Evolutionary conservation across 306 rosid species (phyloP), one percentile per base, ranked within the genome.

Genomic region (Styphnolobium japonicum): DNA sequence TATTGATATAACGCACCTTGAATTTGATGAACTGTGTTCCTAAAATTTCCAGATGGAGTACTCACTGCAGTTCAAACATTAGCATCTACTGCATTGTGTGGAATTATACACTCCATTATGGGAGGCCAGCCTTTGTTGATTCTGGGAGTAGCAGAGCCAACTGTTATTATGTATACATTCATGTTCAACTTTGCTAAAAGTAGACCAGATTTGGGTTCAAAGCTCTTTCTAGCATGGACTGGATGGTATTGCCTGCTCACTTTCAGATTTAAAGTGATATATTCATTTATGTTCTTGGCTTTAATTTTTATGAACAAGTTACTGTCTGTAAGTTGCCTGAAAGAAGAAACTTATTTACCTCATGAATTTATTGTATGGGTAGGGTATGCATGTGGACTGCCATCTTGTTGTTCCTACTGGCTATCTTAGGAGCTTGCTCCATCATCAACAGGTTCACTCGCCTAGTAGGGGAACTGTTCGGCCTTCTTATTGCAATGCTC

Each of bases 321-420:
- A 3, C 25, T 9, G 16, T 53, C 31, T 10, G 22, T 10, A 65
- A 25, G 63, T 11, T 51, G 9, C 58, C 25, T 34, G 60, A 10
- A 37, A 7, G 40, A 46, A 25, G 15, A 15, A 45, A 48, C 19
- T 62, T 39, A 57, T 52, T 61, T 51, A 4, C 33, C 39, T 82
- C 67, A 4, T 68, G 71, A 40, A 6, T 82, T 62, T 67, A 25
- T 71, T 58, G 27, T 63, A 71, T 71, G 49, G 25, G 51, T 88
- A 92, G 97, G 97, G 93, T 92, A 16, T 90, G 97, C 74, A 75
- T 88, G 36, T 92, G 97, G 97, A 88, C 97, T 18, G 90, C 93
- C 40, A 5, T 83, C 34, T 84, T 92, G 87, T 78, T 92, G 82
- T 92, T 90, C 84, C 84, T 88, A 64, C 76, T 92, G 73, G 93